Evolutionary conservation across 495 filamentous ascomycete species (phyloP).

Genomic region (Neurospora tetrasperma): DNA sequence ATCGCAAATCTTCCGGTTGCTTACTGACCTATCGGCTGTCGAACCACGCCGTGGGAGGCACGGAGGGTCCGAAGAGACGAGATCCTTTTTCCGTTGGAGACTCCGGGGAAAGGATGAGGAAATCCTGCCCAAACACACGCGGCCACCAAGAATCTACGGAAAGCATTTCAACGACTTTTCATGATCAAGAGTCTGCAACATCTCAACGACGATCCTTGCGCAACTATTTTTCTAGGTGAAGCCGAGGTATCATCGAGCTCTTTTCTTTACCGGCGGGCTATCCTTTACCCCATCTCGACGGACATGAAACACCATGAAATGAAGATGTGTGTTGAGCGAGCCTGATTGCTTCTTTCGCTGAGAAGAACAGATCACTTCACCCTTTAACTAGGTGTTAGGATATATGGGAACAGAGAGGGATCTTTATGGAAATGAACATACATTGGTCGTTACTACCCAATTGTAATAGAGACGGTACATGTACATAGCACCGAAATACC

Average conservation of each 20-base stretch:
- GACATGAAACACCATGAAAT: not conserved
- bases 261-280: not conserved
- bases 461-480: not conserved
- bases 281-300: not conserved
- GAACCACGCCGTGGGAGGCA: not conserved
- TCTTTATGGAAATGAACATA: not conserved
- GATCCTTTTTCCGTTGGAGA: not conserved
- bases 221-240: not conserved
- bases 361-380: not conserved
- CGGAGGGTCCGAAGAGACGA: not conserved
- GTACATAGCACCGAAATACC: not conserved
- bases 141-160: not conserved
- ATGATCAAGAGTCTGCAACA: not conserved
- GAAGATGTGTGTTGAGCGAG: not conserved
- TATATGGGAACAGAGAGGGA: not conserved
- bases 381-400: not conserved
- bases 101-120: not conserved
- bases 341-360: not conserved
- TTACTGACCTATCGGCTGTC: not conserved
- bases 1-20: not conserved
- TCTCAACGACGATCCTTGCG: not conserved
- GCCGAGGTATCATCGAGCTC: not conserved
- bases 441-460: not conserved
- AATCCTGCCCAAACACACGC: not conserved
- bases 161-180: not conserved